Conservation (phyloP, 768 basidiomycete species). For the Pholiota microspora region DNA sequence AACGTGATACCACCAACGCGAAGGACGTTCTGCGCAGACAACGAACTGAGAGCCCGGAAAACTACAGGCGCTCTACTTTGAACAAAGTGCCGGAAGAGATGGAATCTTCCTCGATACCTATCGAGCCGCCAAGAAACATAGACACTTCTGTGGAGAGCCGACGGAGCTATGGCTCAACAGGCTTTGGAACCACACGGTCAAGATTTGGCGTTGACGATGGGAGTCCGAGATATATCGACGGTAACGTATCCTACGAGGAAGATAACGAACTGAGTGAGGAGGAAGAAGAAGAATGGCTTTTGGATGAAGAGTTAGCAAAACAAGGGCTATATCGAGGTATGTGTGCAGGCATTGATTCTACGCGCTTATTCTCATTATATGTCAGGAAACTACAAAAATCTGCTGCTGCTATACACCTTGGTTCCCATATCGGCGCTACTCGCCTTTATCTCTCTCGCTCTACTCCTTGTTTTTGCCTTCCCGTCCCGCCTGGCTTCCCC, state of each 20-base stretch:
- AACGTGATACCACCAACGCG: background rate
- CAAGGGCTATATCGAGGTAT: constrained; percentile 32
- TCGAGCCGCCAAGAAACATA: background rate
- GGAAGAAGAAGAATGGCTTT: constrained; percentile 33
- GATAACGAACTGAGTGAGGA: constrained; percentile 25
- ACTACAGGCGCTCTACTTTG: constrained; percentile 15
- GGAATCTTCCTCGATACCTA: constrained; percentile 9
- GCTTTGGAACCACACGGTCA: background rate
- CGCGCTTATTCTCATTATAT: constrained; percentile 10
- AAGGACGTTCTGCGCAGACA: background rate
- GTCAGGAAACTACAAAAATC: constrained; percentile 60
- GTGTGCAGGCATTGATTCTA: background rate
- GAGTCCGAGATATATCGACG: constrained; percentile 11
- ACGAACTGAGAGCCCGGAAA: constrained; percentile 19
- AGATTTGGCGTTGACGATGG: constrained; percentile 20
- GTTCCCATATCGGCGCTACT: constrained; percentile 55
- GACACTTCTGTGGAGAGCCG: background rate
- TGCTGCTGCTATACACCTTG: constrained; percentile 55
- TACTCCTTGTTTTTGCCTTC: constrained; percentile 50
- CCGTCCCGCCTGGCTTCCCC: constrained; percentile 37
- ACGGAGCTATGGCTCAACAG: constrained; percentile 19
- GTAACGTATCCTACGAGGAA: constrained; percentile 21
- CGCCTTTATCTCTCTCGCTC: constrained; percentile 47
- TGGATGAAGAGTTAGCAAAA: constrained; percentile 30
- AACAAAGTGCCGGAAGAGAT: constrained; percentile 25